phyloP scores from a whole-genome alignment of 73 alveolate genomes.

The Loxodes magnus region DNA sequence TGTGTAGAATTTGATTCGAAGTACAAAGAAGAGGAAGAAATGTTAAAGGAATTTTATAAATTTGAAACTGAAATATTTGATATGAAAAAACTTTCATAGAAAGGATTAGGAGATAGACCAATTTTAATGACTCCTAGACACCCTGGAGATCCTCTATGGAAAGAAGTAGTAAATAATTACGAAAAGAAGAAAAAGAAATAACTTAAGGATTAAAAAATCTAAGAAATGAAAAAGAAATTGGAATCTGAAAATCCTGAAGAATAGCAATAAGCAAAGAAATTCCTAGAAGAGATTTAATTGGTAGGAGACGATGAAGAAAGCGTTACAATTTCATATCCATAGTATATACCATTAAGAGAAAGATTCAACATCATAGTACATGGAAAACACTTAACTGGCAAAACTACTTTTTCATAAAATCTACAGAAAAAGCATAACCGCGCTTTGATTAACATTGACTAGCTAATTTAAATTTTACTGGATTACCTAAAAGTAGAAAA shows the following conservation, averaged over 20 bases:
- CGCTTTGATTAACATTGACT: constrained; percentile 64
- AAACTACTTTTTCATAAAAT: constrained; percentile 76
- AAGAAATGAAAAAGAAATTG: constrained; percentile 56
- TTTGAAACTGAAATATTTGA: constrained; percentile 63
- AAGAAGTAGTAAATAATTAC: constrained; percentile 52
- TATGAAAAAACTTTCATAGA: constrained; percentile 16
- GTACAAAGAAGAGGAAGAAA: constrained; percentile 91
- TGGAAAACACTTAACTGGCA: constrained; percentile 91
- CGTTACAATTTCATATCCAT: constrained; percentile 35
- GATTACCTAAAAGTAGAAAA: too few relatives aligned
- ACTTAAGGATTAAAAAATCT: constrained; percentile 58
- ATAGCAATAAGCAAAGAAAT: constrained; percentile 38
- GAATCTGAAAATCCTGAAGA: constrained; percentile 55
- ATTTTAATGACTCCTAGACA: constrained; percentile 63
- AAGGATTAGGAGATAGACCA: not conserved
- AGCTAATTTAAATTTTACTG: constrained; percentile 72
- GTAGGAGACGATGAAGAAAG: constrained; percentile 52
- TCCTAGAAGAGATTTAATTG: constrained; percentile 15
- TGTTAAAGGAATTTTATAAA: constrained; percentile 65
- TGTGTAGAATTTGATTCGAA: constrained; percentile 89
- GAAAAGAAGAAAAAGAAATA: constrained; percentile 70
- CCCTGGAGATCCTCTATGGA: constrained; percentile 96
- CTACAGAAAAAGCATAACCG: constrained; percentile 84
- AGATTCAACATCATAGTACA: constrained; percentile 66
- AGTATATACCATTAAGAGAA: constrained; percentile 62